Percentiles rank a stretch among this genome's conserved stretches.
phyloP scores from a whole-genome alignment of 345 rosid species.

The Boechera divaricarpa region DNA sequence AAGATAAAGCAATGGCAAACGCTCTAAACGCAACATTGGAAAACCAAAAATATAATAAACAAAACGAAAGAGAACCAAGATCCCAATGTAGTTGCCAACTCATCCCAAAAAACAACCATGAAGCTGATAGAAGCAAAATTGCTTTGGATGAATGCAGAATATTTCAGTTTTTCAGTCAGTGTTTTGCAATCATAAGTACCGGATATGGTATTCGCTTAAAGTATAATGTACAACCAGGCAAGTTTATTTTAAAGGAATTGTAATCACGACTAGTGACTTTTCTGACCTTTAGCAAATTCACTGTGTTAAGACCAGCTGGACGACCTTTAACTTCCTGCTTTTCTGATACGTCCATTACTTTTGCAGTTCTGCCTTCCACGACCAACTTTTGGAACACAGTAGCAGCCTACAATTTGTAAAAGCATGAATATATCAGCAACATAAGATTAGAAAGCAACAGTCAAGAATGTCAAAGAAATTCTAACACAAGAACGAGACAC shows the following conservation, averaged over 20 bases:
- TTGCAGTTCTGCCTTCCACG: slow-evolving; percentile 67
- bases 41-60: neutral
- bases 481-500: slow-evolving; percentile 40
- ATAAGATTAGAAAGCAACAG: slow-evolving; percentile 18
- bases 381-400: slow-evolving; percentile 80
- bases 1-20: slow-evolving; percentile 18
- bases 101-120: slow-evolving; percentile 21
- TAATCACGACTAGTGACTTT: slow-evolving; percentile 18
- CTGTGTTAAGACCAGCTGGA: slow-evolving; percentile 91
- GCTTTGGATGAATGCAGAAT: slow-evolving; percentile 4
- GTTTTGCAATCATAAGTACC: slow-evolving; percentile 26
- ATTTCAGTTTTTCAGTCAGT: neutral
- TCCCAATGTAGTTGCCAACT: slow-evolving; percentile 14
- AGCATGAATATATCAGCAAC: slow-evolving; percentile 22
- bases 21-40: neutral
- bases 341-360: slow-evolving; percentile 72
- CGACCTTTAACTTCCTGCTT: slow-evolving; percentile 87
- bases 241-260: slow-evolving; percentile 18
- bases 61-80: neutral
- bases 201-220: slow-evolving; percentile 9
- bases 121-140: slow-evolving; percentile 10
- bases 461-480: slow-evolving; percentile 27
- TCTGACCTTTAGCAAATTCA: slow-evolving; percentile 88
- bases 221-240: slow-evolving; percentile 8
- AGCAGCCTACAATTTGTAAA: slow-evolving; percentile 65